A percentile compares a stretch with the other conserved stretches of the same genome.
Conservation (phyloP, 1,284 basidiomycete genomes). For the Apiotrichum siamense region DNA sequence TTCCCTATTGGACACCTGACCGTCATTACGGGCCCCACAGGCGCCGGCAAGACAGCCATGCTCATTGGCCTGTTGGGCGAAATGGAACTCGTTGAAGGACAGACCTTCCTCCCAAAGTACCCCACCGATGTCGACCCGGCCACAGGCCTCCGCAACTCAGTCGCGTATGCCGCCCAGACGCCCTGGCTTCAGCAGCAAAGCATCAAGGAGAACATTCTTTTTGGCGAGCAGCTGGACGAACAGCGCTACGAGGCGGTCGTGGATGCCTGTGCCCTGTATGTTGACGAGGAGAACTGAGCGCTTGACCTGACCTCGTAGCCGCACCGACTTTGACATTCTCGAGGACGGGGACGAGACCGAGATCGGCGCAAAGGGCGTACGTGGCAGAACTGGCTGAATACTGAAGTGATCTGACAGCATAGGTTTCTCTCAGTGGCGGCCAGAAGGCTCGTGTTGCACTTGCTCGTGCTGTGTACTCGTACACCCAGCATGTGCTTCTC, state of each 20-base stretch:
- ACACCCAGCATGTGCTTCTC: slow-evolving; percentile 64
- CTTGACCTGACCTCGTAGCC: slow-evolving; percentile 7
- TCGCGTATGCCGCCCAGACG: slow-evolving; percentile 78
- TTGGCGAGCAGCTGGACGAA: slow-evolving; percentile 62
- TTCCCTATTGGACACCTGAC: slow-evolving; percentile 67
- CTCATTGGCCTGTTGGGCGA: slow-evolving; percentile 49
- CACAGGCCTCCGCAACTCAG: slow-evolving; percentile 61
- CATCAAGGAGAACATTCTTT: slow-evolving; percentile 58
- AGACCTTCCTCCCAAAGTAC: slow-evolving; percentile 61
- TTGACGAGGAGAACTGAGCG: background rate
- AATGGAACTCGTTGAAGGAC: slow-evolving; percentile 60
- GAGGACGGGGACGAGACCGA: slow-evolving; percentile 76
- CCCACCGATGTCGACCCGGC: slow-evolving; percentile 54
- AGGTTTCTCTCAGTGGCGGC: slow-evolving; percentile 58
- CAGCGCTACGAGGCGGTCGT: slow-evolving; percentile 65
- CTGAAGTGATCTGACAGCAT: slow-evolving; percentile 7
- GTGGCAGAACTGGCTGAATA: background rate
- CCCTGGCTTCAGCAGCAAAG: slow-evolving; percentile 67
- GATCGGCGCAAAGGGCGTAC: slow-evolving; percentile 62
- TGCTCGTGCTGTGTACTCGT: slow-evolving; percentile 52
- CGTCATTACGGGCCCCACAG: slow-evolving; percentile 68
- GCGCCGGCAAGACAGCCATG: slow-evolving; percentile 57
- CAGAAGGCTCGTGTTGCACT: slow-evolving; percentile 67
- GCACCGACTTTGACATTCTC: slow-evolving; percentile 63
- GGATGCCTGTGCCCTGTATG: slow-evolving; percentile 68